Evolutionary conservation across 805 yeast species (phyloP).

Genomic region (Candida ipomoeae): DNA sequence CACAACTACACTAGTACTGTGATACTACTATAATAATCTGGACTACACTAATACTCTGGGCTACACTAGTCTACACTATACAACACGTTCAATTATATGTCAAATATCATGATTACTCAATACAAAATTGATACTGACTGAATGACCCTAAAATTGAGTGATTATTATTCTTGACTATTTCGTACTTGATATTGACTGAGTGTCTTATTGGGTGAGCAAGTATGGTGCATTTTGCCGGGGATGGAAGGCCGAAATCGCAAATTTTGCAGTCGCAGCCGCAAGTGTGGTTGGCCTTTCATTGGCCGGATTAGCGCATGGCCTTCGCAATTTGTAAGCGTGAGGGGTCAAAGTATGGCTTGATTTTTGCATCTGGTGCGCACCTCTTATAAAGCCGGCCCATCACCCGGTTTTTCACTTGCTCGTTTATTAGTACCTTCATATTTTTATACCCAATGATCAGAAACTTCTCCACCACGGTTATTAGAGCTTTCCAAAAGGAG

Average conservation of each 20-base stretch:
- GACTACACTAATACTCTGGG: no score
- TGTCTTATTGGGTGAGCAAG: no score
- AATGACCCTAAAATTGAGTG: no score
- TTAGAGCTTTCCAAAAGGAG: conserved; percentile 27
- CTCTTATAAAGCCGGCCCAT: neutral
- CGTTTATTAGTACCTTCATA: no score
- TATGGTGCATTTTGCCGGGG: neutral
- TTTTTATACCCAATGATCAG: conserved; percentile 16
- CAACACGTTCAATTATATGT: no score
- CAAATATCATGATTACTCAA: no score
- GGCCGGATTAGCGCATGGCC: neutral
- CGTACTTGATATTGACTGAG: neutral
- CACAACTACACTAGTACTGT: no score
- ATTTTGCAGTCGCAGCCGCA: conserved; percentile 2
- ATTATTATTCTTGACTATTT: no score
- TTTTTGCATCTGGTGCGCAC: conserved; percentile 3
- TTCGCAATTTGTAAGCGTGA: conserved; percentile 1
- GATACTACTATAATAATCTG: no score
- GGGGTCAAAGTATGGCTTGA: conserved; percentile 3
- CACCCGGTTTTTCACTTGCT: neutral
- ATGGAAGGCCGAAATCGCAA: neutral
- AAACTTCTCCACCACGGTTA: conserved; percentile 21
- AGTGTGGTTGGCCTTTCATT: neutral
- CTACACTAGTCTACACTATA: no score
- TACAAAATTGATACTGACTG: no score